These are phyloP conservation scores for Candida ortonii DNA, from an alignment of 805 yeast genomes.

Conservation along the genomic window DNA sequence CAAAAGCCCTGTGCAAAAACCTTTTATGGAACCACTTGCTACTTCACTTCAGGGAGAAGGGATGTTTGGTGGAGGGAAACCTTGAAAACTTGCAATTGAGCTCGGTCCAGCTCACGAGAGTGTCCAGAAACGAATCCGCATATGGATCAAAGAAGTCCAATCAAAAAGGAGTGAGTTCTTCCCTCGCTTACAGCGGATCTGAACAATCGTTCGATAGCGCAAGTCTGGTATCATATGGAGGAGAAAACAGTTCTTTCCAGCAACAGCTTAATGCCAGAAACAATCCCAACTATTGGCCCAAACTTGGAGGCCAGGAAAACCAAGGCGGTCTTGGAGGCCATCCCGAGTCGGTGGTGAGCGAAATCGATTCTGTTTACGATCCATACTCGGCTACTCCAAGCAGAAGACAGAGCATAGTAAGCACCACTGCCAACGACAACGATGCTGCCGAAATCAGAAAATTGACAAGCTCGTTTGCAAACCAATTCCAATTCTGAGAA, in stretches of 20 bases:
- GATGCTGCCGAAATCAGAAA: conserved; percentile 27
- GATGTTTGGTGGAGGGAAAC: conserved; percentile 88
- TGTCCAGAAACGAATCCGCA: conserved; percentile 3
- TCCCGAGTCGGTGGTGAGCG: conserved; percentile 3
- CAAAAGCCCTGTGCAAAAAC: conserved; percentile 68
- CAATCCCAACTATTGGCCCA: conserved; percentile 22
- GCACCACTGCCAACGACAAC: conserved; percentile 4
- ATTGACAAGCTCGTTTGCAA: conserved; percentile 15
- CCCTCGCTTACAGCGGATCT: conserved; percentile 16
- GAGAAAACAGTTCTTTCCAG: conserved; percentile 16
- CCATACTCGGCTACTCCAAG: too few relatives aligned
- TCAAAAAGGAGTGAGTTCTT: conserved; percentile 6
- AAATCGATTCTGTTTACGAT: too few relatives aligned
- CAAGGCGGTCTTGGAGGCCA: too few relatives aligned
- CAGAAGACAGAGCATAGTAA: too few relatives aligned
- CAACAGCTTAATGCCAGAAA: conserved; percentile 8
- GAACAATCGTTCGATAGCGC: conserved; percentile 36
- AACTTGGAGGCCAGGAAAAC: too few relatives aligned
- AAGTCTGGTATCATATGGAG: conserved; percentile 37
- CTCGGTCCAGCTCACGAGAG: conserved; percentile 47
- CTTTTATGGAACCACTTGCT: conserved; percentile 76
- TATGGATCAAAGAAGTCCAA: too few relatives aligned
- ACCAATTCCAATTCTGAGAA: conserved; percentile 15
- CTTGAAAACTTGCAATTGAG: conserved; percentile 75
- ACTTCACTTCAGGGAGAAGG: conserved; percentile 75